Percentiles rank a stretch among this genome's conserved stretches.
Conservation (phyloP, 2,329 filamentous ascomycete species). For the Fusarium sp. region DNA sequence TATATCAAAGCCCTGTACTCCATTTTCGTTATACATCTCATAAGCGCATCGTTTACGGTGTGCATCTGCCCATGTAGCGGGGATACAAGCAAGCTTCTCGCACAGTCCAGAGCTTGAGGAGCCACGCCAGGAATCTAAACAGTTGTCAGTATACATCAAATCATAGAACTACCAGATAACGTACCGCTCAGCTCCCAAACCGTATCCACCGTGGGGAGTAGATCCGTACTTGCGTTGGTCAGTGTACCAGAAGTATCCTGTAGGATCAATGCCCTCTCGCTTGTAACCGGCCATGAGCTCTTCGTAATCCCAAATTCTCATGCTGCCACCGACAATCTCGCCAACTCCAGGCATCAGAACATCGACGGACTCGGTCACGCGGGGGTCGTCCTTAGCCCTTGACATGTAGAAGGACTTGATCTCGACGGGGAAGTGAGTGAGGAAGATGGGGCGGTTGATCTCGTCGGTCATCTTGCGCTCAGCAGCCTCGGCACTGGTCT, state of each 20-base stretch:
- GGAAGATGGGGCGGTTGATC: constrained; percentile 94
- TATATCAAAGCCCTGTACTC: constrained; percentile 25
- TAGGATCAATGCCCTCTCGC: constrained; percentile 84
- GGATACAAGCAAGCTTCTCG: constrained; percentile 79
- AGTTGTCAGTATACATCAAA: constrained; percentile 1
- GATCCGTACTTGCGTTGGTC: constrained; percentile 95
- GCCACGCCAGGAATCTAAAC: constrained; percentile 66
- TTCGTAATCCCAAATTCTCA: constrained; percentile 94
- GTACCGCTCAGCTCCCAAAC: constrained; percentile 84
- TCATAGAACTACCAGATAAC: neutral
- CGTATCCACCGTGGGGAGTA: constrained; percentile 92
- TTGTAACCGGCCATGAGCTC: constrained; percentile 91
- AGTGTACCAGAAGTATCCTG: constrained; percentile 97
- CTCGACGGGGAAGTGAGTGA: constrained; percentile 95
- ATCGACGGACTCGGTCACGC: constrained; percentile 94
- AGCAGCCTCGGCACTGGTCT: constrained; percentile 79
- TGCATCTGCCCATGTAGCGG: constrained; percentile 83
- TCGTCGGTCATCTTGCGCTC: constrained; percentile 97
- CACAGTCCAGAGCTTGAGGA: constrained; percentile 72
- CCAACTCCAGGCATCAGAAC: constrained; percentile 89
- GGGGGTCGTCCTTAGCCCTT: constrained; percentile 79
- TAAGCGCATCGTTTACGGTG: constrained; percentile 62
- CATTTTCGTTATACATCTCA: constrained; percentile 26
- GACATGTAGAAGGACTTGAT: constrained; percentile 99
- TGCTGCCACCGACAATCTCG: constrained; percentile 95